A percentile compares a stretch with the other conserved stretches of the same genome.
Evolutionary conservation across 164 flowering plant genomes (phyloP).

Genomic region (Aristolochia californica): DNA sequence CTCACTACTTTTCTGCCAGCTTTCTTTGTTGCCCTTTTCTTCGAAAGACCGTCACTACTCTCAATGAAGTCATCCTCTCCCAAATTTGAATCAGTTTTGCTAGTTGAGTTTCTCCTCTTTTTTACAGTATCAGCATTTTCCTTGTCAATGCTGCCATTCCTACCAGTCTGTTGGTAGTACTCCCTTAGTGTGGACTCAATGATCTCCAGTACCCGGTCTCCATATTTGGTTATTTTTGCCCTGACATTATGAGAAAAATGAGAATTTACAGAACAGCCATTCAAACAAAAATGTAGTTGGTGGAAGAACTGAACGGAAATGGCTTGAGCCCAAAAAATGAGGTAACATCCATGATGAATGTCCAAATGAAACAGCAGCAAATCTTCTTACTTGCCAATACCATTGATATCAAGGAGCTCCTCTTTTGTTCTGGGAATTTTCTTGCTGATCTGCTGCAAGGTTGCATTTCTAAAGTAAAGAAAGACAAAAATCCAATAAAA

Average conservation of each 20-base stretch:
- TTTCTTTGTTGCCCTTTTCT: constrained; percentile 36
- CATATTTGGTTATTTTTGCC: constrained; percentile 59
- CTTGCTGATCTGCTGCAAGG: constrained; percentile 54
- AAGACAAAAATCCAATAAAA: not conserved
- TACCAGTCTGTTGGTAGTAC: constrained; percentile 23
- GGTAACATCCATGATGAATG: too few species aligned
- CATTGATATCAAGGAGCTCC: constrained; percentile 75
- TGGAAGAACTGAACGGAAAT: too few species aligned
- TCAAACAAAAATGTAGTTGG: too few species aligned
- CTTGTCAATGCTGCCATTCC: constrained; percentile 35
- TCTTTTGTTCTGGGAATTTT: constrained; percentile 65
- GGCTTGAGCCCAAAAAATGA: too few species aligned
- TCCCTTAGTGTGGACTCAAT: constrained; percentile 63
- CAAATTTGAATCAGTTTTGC: constrained; percentile 3
- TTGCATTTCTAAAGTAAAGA: constrained; percentile 44
- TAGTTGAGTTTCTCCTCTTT: constrained; percentile 40
- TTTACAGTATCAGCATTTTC: constrained; percentile 45
- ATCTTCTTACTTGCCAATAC: constrained; percentile 77
- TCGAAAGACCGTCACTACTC: constrained; percentile 37
- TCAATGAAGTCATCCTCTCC: not conserved
- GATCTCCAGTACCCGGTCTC: constrained; percentile 60
- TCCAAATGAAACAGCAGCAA: not conserved
- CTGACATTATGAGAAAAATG: constrained; percentile 28
- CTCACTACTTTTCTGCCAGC: constrained; percentile 4
- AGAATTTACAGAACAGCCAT: too few species aligned